Evolutionary conservation across 805 yeast genomes (phyloP).

Genomic region (Saturnispora dispora): DNA sequence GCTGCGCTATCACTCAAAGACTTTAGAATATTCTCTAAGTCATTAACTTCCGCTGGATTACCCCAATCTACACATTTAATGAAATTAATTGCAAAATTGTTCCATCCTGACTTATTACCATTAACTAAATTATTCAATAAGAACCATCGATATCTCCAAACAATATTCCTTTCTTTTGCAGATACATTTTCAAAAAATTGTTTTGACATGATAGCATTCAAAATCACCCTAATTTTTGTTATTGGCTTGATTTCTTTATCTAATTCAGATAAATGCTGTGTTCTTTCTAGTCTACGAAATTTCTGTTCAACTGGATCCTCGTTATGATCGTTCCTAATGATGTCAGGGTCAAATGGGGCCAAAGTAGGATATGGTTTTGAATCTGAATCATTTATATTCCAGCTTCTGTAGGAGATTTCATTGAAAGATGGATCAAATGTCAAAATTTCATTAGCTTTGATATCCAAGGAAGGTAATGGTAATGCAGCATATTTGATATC

Average conservation of each 20-base stretch:
- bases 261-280: constrained; percentile 63
- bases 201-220: constrained; percentile 56
- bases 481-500: constrained; percentile 40
- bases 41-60: constrained; percentile 70
- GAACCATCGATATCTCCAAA: constrained; percentile 88
- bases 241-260: constrained; percentile 88
- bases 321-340: constrained; percentile 29
- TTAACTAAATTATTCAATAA: constrained; percentile 43
- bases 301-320: constrained; percentile 85
- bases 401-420: constrained; percentile 20
- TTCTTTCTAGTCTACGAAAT: constrained; percentile 75
- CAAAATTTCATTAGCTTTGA: constrained; percentile 15
- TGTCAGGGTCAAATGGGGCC: constrained; percentile 62
- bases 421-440: constrained; percentile 18
- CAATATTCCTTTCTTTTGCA: constrained; percentile 73
- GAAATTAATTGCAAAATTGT: constrained; percentile 45
- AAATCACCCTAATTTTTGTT: constrained; percentile 67
- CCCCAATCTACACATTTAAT: constrained; percentile 84
- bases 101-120: constrained; percentile 27
- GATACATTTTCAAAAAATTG: constrained; percentile 79
- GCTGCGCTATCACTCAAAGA: constrained; percentile 17
- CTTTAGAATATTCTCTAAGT: constrained; percentile 45
- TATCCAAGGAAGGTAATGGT: constrained; percentile 21
- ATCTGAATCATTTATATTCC: not conserved
- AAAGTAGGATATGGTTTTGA: constrained; percentile 6